Evolutionary conservation across 2,329 filamentous ascomycete species (phyloP).

Genomic region (Fusarium marasasianum): DNA sequence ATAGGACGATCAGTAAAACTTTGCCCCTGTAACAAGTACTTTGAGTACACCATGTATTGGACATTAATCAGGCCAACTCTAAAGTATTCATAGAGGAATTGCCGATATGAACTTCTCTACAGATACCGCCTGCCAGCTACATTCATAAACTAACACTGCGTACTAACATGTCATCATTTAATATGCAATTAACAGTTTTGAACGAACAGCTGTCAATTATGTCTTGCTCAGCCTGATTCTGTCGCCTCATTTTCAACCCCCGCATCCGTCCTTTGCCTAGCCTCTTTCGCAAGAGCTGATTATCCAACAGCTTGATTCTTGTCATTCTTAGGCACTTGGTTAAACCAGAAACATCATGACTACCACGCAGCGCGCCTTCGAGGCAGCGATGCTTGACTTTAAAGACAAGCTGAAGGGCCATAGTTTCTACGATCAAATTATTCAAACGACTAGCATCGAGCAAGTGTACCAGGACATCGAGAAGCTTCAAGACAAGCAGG

Average conservation of each 20-base stretch:
- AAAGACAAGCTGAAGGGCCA: not conserved
- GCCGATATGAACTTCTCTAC: not conserved
- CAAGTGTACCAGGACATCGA: not conserved
- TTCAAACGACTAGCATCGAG: not conserved
- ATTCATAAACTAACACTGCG: fast-evolving
- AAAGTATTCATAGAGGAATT: fast-evolving
- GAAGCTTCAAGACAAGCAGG: not conserved
- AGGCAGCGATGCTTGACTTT: not conserved
- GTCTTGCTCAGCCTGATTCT: not conserved
- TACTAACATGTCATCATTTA: fast-evolving
- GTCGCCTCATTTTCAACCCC: not conserved
- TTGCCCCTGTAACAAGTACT: fast-evolving
- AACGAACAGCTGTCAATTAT: not conserved
- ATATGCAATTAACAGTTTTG: not conserved
- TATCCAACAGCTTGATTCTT: fast-evolving
- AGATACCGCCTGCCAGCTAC: fast-evolving
- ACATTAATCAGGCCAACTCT: fast-evolving
- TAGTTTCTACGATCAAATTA: not conserved
- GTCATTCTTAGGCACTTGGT: fast-evolving
- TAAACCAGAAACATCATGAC: not conserved
- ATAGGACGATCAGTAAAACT: fast-evolving
- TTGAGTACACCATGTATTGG: fast-evolving
- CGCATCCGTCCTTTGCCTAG: not conserved
- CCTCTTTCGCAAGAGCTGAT: fast-evolving
- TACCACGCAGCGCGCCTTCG: not conserved